Evolutionary conservation across 371 early-diverging fungal species (phyloP).

Genomic region (Choanephora cucurbitarum): DNA sequence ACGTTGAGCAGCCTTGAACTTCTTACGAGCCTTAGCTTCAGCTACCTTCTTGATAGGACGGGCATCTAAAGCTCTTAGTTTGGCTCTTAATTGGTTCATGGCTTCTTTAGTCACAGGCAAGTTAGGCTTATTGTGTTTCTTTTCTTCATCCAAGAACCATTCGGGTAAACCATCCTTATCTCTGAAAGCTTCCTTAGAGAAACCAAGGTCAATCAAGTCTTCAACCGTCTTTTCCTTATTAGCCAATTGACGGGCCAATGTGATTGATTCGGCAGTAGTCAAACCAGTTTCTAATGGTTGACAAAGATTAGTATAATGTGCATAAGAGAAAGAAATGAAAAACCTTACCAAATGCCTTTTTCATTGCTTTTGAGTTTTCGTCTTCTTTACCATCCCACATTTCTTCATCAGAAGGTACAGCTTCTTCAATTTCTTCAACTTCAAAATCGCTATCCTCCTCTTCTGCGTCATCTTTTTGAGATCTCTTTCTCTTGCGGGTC

Average conservation of each 20-base stretch:
- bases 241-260: constrained; percentile 83
- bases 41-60: constrained; percentile 98
- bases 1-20: constrained; percentile 73
- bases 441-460: constrained; percentile 64
- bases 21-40: constrained; percentile 98
- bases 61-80: constrained; percentile 86
- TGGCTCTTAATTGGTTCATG: constrained; percentile 77
- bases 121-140: constrained; percentile 82
- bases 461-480: constrained; percentile 41
- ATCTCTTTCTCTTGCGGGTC: constrained; percentile 48
- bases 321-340: no score
- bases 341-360: constrained; percentile 47
- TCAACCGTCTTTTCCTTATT: constrained; percentile 73
- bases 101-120: constrained; percentile 96
- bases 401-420: constrained; percentile 56
- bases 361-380: constrained; percentile 72
- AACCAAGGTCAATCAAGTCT: constrained; percentile 87
- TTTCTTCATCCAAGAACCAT: constrained; percentile 96
- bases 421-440: constrained; percentile 57
- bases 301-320: no score
- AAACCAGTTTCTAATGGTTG: constrained; percentile 49
- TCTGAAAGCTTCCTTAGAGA: constrained; percentile 87
- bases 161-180: constrained; percentile 84
- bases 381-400: constrained; percentile 70
- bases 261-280: constrained; percentile 87